Conservation (phyloP, 768 basidiomycete species). For the Tephrocybe sp. region DNA sequence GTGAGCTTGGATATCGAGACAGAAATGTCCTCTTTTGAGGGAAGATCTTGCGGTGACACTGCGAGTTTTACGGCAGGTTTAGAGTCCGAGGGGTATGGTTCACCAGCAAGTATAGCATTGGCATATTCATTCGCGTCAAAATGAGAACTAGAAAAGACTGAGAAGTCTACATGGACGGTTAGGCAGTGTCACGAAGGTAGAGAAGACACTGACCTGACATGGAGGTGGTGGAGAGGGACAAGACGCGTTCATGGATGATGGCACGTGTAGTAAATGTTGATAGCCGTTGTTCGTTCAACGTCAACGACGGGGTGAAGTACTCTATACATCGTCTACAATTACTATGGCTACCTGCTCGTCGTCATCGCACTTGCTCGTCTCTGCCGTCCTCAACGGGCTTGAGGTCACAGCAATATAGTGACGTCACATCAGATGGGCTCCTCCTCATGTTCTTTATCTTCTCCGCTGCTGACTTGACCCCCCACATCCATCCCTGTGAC, state of each 20-base stretch:
- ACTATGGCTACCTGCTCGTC: neutral
- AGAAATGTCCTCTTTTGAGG: constrained; percentile 83
- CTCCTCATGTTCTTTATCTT: neutral
- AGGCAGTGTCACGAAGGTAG: neutral
- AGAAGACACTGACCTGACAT: constrained; percentile 13
- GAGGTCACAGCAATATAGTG: constrained; percentile 4
- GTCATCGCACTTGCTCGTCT: neutral
- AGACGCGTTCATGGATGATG: constrained; percentile 11
- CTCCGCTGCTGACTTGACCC: constrained; percentile 5
- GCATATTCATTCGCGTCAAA: constrained; percentile 93
- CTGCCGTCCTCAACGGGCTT: neutral
- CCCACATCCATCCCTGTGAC: constrained; percentile 9
- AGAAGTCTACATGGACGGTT: constrained; percentile 52
- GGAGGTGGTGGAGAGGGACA: constrained; percentile 1
- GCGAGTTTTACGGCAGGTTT: constrained; percentile 30
- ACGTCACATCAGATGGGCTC: constrained; percentile 11
- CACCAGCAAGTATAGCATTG: constrained; percentile 84
- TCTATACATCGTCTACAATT: neutral
- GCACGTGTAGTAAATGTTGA: constrained; percentile 1
- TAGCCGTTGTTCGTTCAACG: neutral
- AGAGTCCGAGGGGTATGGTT: constrained; percentile 59
- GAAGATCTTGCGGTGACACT: constrained; percentile 45
- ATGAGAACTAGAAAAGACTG: constrained; percentile 67
- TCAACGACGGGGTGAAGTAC: no score
- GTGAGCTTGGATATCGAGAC: constrained; percentile 87